A percentile compares a stretch with the other conserved stretches of the same genome.
Conservation (phyloP, 768 basidiomycete genomes). For the Suillus sp. region DNA sequence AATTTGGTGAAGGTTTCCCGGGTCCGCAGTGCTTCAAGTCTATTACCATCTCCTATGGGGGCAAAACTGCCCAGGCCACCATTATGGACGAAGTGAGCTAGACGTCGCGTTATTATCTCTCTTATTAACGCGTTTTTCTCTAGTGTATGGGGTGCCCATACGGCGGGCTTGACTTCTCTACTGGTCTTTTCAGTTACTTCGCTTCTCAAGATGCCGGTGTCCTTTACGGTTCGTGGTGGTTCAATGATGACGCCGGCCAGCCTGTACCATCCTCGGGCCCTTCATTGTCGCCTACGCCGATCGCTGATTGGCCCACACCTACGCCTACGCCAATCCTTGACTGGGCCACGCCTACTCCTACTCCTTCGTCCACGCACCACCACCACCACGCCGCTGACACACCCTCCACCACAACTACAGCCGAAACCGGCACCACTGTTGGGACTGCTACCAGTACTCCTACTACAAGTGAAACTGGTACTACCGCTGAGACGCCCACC, state of each 20-base stretch:
- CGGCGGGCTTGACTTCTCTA: conserved; percentile 68
- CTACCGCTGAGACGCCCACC: neutral
- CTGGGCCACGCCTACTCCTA: neutral
- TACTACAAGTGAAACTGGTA: neutral
- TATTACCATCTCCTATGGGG: conserved; percentile 60
- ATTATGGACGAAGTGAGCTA: conserved; percentile 60
- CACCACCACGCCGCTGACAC: neutral
- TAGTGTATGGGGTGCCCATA: conserved; percentile 69
- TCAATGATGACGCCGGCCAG: conserved; percentile 40
- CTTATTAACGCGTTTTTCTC: conserved; percentile 7
- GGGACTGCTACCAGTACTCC: too few species aligned
- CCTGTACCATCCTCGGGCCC: neutral
- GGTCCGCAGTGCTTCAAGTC: conserved; percentile 61
- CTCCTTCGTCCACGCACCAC: too few species aligned
- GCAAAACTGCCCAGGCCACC: conserved; percentile 52
- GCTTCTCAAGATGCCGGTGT: conserved; percentile 50
- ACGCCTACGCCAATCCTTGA: too few species aligned
- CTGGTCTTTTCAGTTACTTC: conserved; percentile 64
- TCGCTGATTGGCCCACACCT: too few species aligned
- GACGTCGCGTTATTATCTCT: neutral
- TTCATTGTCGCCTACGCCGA: neutral
- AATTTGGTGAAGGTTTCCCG: conserved; percentile 62
- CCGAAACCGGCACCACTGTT: neutral
- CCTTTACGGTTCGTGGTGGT: conserved; percentile 61
- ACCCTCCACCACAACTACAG: neutral